Base-by-base conservation (phyloP, 2,329 filamentous ascomycete genomes). In the Magnaporthales sp. region DNA sequence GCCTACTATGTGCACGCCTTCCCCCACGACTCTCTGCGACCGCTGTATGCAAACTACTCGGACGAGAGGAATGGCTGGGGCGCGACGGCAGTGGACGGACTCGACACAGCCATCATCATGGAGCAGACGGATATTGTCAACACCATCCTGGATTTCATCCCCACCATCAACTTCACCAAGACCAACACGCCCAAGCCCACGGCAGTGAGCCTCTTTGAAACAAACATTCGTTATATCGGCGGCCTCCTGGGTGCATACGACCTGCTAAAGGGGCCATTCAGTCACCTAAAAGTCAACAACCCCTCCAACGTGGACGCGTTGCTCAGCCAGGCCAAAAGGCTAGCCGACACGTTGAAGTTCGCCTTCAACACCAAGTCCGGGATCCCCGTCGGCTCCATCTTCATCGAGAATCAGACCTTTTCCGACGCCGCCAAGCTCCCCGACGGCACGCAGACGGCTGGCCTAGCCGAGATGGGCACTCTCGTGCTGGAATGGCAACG, bases 161-260 rank as follows among this genome's bases (percentile, higher is more conserved):
- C 19, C 38, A 51, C 78, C 0, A 89, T 96, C 72, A 81, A 96
- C 76, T 96, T 91, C 73, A 83, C 83, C 58, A 79, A 81, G 13
- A 91, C 89, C 1, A 73, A 80, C 2, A 76, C 81, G 1, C 38
- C 38, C 8, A 51, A n/a, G 38, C 38, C 38, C 6, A n/a, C 38
- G 8, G 77, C 81, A 9, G 87, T 96, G 63, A 93, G 90, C 46
- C 77, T 97, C 8, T 97, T 97, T 72, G 93, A 97, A 77, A 96
- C 92, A 0, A 97, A 91, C 0, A 96, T 97, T 73, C 88, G 93
- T 30, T 96, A 96, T 72, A 79, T 97, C 1, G 93, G 86, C 10
- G 93, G 92, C 15, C 79, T 73, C 13, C 60, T 73, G 0, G 65
- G 70, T 0, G 71, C 71, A 3, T 72, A 70, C 32, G 72, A 73